Conservation (phyloP, 768 basidiomycete genomes). For the Serpula lacrymans region DNA sequence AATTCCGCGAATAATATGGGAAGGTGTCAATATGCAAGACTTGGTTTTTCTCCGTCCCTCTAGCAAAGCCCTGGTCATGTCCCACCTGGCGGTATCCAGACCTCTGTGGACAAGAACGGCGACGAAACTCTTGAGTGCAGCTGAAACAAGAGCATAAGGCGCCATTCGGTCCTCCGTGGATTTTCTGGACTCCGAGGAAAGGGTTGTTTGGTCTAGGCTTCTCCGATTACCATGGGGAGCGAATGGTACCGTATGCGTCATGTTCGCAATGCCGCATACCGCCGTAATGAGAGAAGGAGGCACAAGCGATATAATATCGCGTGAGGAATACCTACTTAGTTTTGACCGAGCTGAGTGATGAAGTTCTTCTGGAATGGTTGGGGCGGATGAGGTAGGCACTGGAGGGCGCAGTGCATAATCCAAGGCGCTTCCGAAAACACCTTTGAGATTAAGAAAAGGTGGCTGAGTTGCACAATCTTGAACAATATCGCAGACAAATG, state of each 20-base stretch:
- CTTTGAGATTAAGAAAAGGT: conserved; percentile 17
- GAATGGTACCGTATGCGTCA: too few relatives aligned
- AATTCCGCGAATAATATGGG: conserved; percentile 39
- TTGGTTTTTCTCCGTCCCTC: conserved; percentile 19
- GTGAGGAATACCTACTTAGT: conserved; percentile 11
- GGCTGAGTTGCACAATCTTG: conserved; percentile 13
- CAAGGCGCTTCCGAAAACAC: conserved; percentile 13
- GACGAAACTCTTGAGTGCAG: conserved; percentile 28
- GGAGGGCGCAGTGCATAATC: conserved; percentile 9
- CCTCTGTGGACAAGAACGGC: conserved; percentile 31
- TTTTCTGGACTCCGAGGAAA: too few relatives aligned
- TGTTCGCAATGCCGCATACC: too few relatives aligned
- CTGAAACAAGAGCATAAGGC: conserved; percentile 35
- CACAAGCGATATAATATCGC: conserved; percentile 16
- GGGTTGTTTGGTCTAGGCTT: too few relatives aligned
- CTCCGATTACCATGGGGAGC: too few relatives aligned
- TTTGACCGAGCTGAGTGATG: conserved; percentile 5
- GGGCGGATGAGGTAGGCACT: neutral
- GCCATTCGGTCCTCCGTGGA: conserved; percentile 26
- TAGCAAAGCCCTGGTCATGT: conserved; percentile 22
- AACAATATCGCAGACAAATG: conserved; percentile 18
- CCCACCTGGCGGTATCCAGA: conserved; percentile 27
- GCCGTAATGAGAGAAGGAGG: conserved; percentile 28
- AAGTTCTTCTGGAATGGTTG: neutral
- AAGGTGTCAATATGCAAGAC: conserved; percentile 32